A percentile compares a stretch with the other conserved stretches of the same genome.
phyloP scores from a whole-genome alignment of 2,329 filamentous ascomycete genomes.

The Colletotrichum tanaceti region DNA sequence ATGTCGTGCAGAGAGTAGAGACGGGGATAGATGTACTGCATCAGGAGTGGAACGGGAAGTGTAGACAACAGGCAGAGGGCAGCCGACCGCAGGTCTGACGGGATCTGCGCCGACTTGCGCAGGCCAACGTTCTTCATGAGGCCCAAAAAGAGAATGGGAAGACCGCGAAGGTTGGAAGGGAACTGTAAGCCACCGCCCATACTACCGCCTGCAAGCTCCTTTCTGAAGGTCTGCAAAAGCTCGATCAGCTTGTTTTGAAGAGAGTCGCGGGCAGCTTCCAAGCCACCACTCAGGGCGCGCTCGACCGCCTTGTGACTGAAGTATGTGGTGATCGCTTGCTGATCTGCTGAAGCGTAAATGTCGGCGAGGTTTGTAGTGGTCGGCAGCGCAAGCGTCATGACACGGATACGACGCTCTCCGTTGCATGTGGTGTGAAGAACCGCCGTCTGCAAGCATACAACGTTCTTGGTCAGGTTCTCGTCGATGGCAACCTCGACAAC shows the following conservation, averaged over 20 bases:
- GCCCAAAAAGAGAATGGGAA: constrained; percentile 91
- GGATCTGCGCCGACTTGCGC: constrained; percentile 92
- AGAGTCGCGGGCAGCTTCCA: constrained; percentile 91
- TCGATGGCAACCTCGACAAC: constrained; percentile 99
- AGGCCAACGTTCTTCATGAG: constrained; percentile 97
- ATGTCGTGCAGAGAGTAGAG: constrained; percentile 94
- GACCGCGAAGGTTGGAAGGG: constrained; percentile 87
- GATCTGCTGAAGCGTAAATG: constrained; percentile 93
- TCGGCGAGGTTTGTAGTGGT: constrained; percentile 92
- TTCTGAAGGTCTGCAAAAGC: constrained; percentile 93
- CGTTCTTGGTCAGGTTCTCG: constrained; percentile 89
- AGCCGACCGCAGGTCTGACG: constrained; percentile 91
- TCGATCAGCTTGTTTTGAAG: constrained; percentile 93
- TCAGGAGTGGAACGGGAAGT: constrained; percentile 86
- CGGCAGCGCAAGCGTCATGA: constrained; percentile 91
- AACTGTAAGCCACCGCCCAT: constrained; percentile 96
- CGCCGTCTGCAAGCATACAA: constrained; percentile 92
- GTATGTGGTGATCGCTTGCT: constrained; percentile 91
- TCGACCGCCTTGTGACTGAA: constrained; percentile 99
- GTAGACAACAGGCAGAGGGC: constrained; percentile 95
- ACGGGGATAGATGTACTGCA: constrained; percentile 91
- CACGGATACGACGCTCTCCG: constrained; percentile 92
- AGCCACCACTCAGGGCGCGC: constrained; percentile 82
- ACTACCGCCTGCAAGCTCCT: constrained; percentile 94
- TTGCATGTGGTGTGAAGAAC: constrained; percentile 98